Evolutionary conservation across 345 rosid species (phyloP).

Genomic region (Linum tenue): DNA sequence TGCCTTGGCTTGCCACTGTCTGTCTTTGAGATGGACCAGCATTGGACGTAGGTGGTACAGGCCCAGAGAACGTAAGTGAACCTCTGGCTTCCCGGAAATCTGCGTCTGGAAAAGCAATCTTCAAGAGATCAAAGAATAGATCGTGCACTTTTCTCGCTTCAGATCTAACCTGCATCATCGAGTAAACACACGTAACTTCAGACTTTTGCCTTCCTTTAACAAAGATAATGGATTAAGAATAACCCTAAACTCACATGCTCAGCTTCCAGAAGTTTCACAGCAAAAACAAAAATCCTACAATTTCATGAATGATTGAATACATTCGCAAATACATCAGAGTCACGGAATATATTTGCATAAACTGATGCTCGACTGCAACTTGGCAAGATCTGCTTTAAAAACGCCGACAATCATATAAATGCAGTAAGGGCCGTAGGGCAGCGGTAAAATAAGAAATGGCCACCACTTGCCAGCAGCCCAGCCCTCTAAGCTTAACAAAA

Average conservation of each 20-base stretch:
- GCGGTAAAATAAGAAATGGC: no score
- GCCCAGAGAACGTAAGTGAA: constrained; percentile 57
- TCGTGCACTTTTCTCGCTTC: constrained; percentile 97
- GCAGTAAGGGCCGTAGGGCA: neutral
- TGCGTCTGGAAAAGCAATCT: constrained; percentile 80
- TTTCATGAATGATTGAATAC: no score
- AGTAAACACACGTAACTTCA: constrained; percentile 5
- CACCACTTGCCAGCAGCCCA: no score
- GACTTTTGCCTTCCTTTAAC: constrained; percentile 6
- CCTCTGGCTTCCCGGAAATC: constrained; percentile 78
- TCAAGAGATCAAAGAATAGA: constrained; percentile 90
- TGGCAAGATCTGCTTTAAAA: no score
- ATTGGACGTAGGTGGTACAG: constrained; percentile 31
- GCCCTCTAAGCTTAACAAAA: no score
- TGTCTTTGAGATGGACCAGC: constrained; percentile 52
- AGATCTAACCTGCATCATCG: constrained; percentile 59
- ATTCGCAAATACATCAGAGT: neutral
- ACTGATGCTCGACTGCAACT: no score
- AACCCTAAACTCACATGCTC: neutral
- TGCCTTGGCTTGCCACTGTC: constrained; percentile 41
- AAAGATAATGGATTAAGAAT: no score
- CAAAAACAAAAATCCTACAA: neutral
- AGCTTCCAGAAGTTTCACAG: constrained; percentile 1
- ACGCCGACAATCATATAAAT: neutral
- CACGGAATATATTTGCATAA: no score